A percentile compares a stretch with the other conserved stretches of the same genome.
These are phyloP conservation scores for Aspergillus vadensis DNA, from an alignment of 2,329 filamentous ascomycete genomes.

Conservation along the genomic window DNA sequence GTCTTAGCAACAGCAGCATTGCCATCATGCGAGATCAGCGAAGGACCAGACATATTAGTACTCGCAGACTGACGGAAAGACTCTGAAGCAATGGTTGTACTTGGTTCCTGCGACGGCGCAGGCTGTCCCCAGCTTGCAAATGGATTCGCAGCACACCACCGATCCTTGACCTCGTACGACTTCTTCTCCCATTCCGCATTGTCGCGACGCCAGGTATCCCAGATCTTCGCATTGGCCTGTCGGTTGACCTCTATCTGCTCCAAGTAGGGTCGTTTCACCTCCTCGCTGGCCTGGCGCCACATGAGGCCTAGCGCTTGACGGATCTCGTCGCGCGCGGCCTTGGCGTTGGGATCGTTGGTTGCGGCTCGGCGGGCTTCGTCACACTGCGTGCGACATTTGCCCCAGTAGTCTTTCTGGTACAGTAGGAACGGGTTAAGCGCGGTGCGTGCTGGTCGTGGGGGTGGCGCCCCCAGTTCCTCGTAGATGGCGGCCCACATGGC, in stretches of 20 bases:
- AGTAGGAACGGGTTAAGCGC: slow-evolving; percentile 85
- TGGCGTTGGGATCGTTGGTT: slow-evolving; percentile 68
- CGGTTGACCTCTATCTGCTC: slow-evolving; percentile 73
- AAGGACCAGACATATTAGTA: not conserved
- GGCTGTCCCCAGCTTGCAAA: slow-evolving; percentile 34
- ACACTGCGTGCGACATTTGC: slow-evolving; percentile 63
- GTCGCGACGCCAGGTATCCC: slow-evolving; percentile 71
- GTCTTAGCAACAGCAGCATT: too few species aligned
- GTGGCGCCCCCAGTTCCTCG: slow-evolving; percentile 70
- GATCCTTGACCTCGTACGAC: slow-evolving; percentile 42
- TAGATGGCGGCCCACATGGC: slow-evolving; percentile 60
- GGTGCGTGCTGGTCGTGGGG: slow-evolving; percentile 69
- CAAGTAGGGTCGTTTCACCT: slow-evolving; percentile 75
- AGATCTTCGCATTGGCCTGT: slow-evolving; percentile 63
- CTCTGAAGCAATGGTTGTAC: not conserved
- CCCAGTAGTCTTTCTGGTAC: slow-evolving; percentile 77
- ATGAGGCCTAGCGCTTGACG: slow-evolving; percentile 82
- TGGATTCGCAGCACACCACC: slow-evolving; percentile 43
- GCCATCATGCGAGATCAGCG: too few species aligned
- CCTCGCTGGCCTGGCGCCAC: slow-evolving; percentile 77
- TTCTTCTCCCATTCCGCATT: slow-evolving; percentile 55
- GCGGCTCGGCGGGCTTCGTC: slow-evolving; percentile 68
- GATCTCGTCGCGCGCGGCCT: slow-evolving; percentile 70
- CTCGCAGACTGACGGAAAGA: not conserved
- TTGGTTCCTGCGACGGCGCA: not conserved